These are phyloP conservation scores for Aspergillus costaricaensis DNA, from an alignment of 2,329 filamentous ascomycete genomes.

Conservation along the genomic window DNA sequence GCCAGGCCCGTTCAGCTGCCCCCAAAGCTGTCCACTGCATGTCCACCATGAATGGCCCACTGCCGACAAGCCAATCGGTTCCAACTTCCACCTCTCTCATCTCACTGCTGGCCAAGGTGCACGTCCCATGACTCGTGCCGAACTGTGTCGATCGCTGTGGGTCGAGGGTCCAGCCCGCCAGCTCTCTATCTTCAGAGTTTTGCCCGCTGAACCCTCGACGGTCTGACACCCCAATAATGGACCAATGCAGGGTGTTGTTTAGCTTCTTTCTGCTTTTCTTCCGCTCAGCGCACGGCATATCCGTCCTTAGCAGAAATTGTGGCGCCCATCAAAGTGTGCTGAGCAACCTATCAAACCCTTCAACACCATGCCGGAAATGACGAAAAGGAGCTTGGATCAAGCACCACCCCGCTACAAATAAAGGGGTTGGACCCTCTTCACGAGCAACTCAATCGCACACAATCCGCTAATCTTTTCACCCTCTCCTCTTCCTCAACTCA, in stretches of 20 bases:
- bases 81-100: not conserved
- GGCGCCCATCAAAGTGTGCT: not conserved
- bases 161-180: slow-evolving; percentile 5
- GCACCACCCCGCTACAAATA: not conserved
- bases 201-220: not conserved
- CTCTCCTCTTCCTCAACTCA: not conserved
- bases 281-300: not conserved
- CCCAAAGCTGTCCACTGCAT: not conserved
- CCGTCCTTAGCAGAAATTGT: not conserved
- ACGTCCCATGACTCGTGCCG: slow-evolving; percentile 4
- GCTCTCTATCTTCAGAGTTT: not conserved
- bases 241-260: not conserved
- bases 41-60: not conserved
- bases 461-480: no score
- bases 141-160: slow-evolving; percentile 8
- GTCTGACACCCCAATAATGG: not conserved
- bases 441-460: not conserved
- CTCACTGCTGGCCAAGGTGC: not conserved
- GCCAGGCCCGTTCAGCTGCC: no score
- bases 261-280: not conserved
- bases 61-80: not conserved
- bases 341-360: not conserved
- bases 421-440: not conserved
- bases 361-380: not conserved
- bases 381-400: not conserved